These are phyloP conservation scores for Pugionium cornutum DNA, from an alignment of 345 rosid genomes.

Conservation along the genomic window DNA sequence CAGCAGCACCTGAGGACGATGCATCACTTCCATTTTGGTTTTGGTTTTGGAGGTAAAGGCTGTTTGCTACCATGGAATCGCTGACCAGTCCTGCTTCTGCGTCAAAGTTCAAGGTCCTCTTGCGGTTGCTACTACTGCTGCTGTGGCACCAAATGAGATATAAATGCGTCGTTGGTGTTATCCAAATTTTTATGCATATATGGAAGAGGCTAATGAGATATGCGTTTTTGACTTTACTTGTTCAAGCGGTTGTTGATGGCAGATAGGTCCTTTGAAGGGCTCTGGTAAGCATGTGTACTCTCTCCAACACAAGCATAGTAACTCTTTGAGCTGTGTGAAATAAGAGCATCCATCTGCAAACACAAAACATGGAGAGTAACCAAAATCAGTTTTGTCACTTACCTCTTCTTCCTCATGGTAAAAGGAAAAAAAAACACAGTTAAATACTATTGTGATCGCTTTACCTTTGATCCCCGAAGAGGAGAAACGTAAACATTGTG, in stretches of 20 bases:
- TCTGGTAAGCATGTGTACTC: slow-evolving; percentile 93
- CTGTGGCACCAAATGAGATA: slow-evolving; percentile 13
- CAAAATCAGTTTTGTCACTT: slow-evolving; percentile 7
- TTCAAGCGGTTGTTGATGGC: slow-evolving; percentile 89
- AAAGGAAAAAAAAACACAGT: no score
- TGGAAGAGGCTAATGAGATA: slow-evolving; percentile 1
- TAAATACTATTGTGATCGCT: slow-evolving; percentile 8
- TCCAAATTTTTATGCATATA: background rate
- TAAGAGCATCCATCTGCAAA: slow-evolving; percentile 90
- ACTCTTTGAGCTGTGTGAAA: slow-evolving; percentile 83
- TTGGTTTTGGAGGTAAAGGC: slow-evolving; percentile 67
- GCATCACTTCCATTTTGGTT: slow-evolving; percentile 35
- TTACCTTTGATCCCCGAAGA: slow-evolving; percentile 89
- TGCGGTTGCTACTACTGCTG: slow-evolving; percentile 62
- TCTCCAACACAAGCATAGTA: slow-evolving; percentile 98
- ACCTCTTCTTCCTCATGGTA: slow-evolving; percentile 9
- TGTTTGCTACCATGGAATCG: slow-evolving; percentile 90
- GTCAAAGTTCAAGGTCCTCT: slow-evolving; percentile 75
- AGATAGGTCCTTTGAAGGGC: slow-evolving; percentile 94
- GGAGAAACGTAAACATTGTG: slow-evolving; percentile 97
- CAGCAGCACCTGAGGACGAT: slow-evolving; percentile 31
- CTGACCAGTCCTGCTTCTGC: slow-evolving; percentile 89
- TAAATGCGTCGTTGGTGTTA: slow-evolving; percentile 6
- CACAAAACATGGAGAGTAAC: slow-evolving; percentile 15
- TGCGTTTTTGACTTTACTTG: slow-evolving; percentile 45